Percentiles rank a stretch among this genome's conserved stretches.
These are phyloP conservation scores for Phytophthora palmivora DNA, from an alignment of 352 stramenopile genomes.

Conservation along the genomic window DNA sequence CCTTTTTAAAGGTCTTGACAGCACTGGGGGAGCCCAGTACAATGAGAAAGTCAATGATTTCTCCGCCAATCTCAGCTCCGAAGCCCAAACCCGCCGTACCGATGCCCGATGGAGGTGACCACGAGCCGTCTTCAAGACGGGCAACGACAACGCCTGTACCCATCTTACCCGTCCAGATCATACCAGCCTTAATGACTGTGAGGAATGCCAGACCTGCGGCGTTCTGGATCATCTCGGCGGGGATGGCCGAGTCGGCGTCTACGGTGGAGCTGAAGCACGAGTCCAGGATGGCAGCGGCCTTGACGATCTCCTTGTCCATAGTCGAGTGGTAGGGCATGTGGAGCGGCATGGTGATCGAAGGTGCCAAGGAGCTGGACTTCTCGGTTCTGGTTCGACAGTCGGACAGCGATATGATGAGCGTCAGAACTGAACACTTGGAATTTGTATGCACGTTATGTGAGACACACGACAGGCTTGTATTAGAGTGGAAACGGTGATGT, in stretches of 20 bases:
- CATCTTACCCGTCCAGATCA: slow-evolving; percentile 88
- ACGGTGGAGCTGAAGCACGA: slow-evolving; percentile 84
- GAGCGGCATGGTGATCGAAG: slow-evolving; percentile 61
- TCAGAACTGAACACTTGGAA: slow-evolving; percentile 22
- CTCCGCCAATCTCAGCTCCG: slow-evolving; percentile 82
- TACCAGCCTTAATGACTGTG: slow-evolving; percentile 85
- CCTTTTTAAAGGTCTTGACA: slow-evolving; percentile 87
- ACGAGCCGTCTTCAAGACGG: slow-evolving; percentile 81
- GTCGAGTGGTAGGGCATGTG: slow-evolving; percentile 88
- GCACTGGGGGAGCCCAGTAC: slow-evolving; percentile 74
- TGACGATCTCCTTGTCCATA: slow-evolving; percentile 89
- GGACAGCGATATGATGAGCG: slow-evolving; percentile 16
- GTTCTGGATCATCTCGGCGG: slow-evolving; percentile 83
- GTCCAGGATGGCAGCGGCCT: slow-evolving; percentile 85
- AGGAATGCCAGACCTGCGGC: slow-evolving; percentile 84
- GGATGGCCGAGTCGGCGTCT: slow-evolving; percentile 77
- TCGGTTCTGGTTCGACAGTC: slow-evolving; percentile 19
- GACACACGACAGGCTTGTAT: slow-evolving; percentile 11
- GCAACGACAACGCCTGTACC: slow-evolving; percentile 85
- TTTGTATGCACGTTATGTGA: slow-evolving; percentile 21
- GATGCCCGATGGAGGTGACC: slow-evolving; percentile 86
- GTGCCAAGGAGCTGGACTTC: neutral
- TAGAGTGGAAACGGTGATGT: neutral
- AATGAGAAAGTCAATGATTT: slow-evolving; percentile 92
- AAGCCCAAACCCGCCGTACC: slow-evolving; percentile 84